Conservation (phyloP, 2,329 filamentous ascomycete species). For the Colletotrichum godetiae region DNA sequence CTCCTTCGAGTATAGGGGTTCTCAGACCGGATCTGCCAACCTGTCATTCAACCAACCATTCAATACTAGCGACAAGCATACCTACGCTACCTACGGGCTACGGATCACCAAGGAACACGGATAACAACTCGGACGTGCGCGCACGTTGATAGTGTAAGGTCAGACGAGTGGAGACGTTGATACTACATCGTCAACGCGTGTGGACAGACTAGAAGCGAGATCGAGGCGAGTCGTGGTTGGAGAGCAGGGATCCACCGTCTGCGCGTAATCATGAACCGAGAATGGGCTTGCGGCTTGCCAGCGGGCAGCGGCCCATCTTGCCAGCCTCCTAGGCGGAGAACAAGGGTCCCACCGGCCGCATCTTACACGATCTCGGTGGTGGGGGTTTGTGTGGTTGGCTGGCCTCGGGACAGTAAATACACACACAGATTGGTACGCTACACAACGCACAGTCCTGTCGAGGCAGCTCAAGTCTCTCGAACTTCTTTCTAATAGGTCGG, state of each 20-base stretch:
- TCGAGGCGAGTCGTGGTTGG: background rate
- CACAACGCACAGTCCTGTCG: background rate
- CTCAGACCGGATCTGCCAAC: background rate
- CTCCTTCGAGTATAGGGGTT: background rate
- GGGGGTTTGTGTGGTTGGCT: conserved; percentile 17
- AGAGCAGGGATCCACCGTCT: conserved; percentile 4
- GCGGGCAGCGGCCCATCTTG: background rate
- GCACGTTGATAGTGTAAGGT: background rate
- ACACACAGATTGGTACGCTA: background rate
- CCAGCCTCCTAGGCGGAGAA: conserved; percentile 19
- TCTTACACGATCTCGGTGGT: conserved; percentile 21
- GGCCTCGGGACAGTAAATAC: background rate
- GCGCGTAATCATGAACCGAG: conserved; percentile 18
- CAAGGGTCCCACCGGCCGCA: conserved; percentile 23
- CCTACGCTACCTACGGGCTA: too few relatives aligned
- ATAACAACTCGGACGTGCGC: background rate
- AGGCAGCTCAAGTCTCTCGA: background rate
- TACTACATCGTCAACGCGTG: background rate
- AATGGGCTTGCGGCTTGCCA: background rate
- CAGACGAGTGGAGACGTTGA: background rate
- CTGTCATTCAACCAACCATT: background rate
- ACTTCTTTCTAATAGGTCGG: background rate
- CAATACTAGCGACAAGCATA: too few relatives aligned
- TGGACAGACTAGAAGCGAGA: background rate
- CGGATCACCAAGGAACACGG: background rate